Base-by-base conservation (phyloP, 495 filamentous ascomycete species). In the Aspergillus saccharolyticus region DNA sequence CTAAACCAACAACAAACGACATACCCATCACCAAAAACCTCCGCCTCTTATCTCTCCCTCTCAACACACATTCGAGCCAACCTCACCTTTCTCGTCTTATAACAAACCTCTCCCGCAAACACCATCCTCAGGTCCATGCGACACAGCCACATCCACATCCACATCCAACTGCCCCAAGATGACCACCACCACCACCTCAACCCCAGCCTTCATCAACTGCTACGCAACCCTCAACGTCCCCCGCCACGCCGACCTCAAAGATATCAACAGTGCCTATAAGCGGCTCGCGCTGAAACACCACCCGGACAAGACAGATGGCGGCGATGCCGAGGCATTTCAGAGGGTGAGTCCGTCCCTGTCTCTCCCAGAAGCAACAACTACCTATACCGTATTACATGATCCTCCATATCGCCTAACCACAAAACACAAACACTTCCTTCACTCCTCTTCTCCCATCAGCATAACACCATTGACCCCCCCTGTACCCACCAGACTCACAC, bases 251-350 rank as follows among this genome's bases (percentile, higher is more conserved):
- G 61, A 64, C 0, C 30, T 66, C 14, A 67, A 67, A 18, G 73
- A 75, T 2, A 79, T 81, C 58, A 74, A 75, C 53, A 62, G 61
- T 30, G 69, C 75, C 7, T 79, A 78, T 62, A 78, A 73, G 52
- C 73, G 62, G 48, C 65, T 75, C 10, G 85, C 83, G 1, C 65
- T 87, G 50, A 80, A 78, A 55, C 71, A 68, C 61, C 85, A 87
- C 57, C 85, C 85, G 0, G 84, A 88, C 69, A 87, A 88, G 65
- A 75, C 79, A 62, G 72, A 74, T 30, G 68, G 70, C 39, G 71
- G 72, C 24, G 66, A 72, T 5, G 58, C 57, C 15, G 70, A 78
- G 44, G 69, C 78, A 21, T 87, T 86, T 22, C 70, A 60, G 47
- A 61, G 66, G 52, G 73, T 75, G 54, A 21, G 45, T 53, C 42